Conservation (phyloP, 768 basidiomycete species). For the Xerocomellus amylosporus region DNA sequence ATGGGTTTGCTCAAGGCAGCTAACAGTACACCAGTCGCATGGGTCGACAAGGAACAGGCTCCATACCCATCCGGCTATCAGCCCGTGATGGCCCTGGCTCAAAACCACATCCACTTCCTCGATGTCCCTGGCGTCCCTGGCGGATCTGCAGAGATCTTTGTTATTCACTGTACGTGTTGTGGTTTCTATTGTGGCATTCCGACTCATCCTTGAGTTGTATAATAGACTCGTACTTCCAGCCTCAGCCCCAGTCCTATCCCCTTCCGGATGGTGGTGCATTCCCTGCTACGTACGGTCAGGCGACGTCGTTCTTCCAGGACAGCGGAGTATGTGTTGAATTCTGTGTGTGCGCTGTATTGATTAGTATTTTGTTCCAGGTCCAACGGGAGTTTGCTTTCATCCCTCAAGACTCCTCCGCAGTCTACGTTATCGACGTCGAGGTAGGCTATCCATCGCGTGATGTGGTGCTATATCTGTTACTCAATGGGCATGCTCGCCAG, state of each 20-base stretch:
- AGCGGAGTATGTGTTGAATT: constrained; percentile 41
- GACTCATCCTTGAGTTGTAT: neutral
- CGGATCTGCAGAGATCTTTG: constrained; percentile 75
- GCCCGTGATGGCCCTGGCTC: constrained; percentile 76
- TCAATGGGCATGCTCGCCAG: constrained; percentile 30
- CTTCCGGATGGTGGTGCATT: constrained; percentile 46
- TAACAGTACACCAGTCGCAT: constrained; percentile 53
- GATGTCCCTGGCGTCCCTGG: constrained; percentile 63
- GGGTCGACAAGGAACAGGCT: constrained; percentile 59
- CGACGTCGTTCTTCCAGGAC: constrained; percentile 65
- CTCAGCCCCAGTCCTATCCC: constrained; percentile 58
- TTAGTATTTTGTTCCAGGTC: constrained; percentile 37
- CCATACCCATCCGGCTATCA: constrained; percentile 59
- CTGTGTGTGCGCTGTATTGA: neutral
- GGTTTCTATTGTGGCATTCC: neutral
- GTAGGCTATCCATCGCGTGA: constrained; percentile 28
- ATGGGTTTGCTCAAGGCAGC: constrained; percentile 65
- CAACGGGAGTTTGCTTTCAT: constrained; percentile 77
- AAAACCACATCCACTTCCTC: constrained; percentile 86
- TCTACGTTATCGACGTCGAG: constrained; percentile 71
- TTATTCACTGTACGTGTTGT: constrained; percentile 75
- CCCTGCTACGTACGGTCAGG: constrained; percentile 67
- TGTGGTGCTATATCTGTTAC: neutral
- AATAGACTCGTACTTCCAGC: constrained; percentile 78
- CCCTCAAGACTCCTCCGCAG: constrained; percentile 66